Conservation (phyloP, 1,139 yeast species). For the Hyphopichia burtonii region DNA sequence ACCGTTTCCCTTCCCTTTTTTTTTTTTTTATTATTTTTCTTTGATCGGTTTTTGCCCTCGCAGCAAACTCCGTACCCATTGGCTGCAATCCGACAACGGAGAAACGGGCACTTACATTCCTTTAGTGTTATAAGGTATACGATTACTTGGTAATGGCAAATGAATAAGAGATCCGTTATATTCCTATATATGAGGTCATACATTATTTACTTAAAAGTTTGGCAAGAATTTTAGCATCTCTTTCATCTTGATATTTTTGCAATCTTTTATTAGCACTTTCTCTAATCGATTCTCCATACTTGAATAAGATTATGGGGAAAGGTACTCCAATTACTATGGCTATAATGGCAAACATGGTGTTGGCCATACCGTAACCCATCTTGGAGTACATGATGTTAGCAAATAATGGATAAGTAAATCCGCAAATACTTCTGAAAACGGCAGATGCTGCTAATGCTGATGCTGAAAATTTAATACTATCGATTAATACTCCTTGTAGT, state of each 20-base stretch:
- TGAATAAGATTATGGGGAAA: conserved; percentile 42
- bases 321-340: conserved; percentile 42
- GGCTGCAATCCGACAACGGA: neutral
- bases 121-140: neutral
- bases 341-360: conserved; percentile 43
- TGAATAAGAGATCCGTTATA: too few species aligned
- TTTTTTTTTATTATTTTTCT: neutral
- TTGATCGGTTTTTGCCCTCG: neutral
- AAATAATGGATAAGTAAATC: conserved; percentile 43
- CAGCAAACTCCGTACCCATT: neutral
- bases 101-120: neutral
- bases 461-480: conserved; percentile 43
- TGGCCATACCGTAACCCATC: conserved; percentile 47
- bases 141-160: too few species aligned
- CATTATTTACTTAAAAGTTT: neutral
- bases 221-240: conserved; percentile 21
- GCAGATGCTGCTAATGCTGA: conserved; percentile 50
- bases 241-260: conserved; percentile 29
- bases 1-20: neutral
- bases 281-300: conserved; percentile 40
- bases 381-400: conserved; percentile 39
- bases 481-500: conserved; percentile 43
- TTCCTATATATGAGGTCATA: neutral
- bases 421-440: conserved; percentile 43
- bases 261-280: conserved; percentile 34